Conservation (phyloP, 2,329 filamentous ascomycete species). For the Phaeosphaeriaceae sp. region DNA sequence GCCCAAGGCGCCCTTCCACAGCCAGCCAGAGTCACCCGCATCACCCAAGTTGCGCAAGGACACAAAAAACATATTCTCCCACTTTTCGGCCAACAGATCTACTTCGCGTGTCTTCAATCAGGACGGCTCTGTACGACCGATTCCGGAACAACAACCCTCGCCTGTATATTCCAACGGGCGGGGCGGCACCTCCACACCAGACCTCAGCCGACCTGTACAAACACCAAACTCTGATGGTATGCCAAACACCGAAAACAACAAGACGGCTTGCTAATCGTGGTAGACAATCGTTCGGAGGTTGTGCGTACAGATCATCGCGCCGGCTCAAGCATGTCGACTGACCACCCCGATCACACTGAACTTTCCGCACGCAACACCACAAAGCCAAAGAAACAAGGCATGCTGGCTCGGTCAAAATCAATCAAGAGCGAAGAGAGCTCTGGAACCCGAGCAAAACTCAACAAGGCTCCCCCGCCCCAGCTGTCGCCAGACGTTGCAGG, state of each 20-base stretch:
- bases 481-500: constrained; percentile 36
- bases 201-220: constrained; percentile 50
- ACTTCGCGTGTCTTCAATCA: constrained; percentile 50
- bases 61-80: constrained; percentile 55
- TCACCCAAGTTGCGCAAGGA: constrained; percentile 48
- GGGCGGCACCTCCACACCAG: constrained; percentile 56
- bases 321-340: constrained; percentile 40
- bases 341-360: constrained; percentile 28
- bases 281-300: constrained; percentile 44
- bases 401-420: constrained; percentile 52
- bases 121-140: constrained; percentile 43
- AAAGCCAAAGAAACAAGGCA: constrained; percentile 45
- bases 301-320: constrained; percentile 35
- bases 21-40: constrained; percentile 41
- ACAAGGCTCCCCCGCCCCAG: constrained; percentile 41
- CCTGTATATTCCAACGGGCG: constrained; percentile 51
- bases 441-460: constrained; percentile 35
- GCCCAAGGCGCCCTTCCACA: constrained; percentile 40
- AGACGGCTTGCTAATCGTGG: constrained; percentile 7
- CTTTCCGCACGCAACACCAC: constrained; percentile 28
- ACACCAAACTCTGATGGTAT: constrained; percentile 48
- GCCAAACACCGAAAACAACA: background rate
- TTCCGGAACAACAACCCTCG: constrained; percentile 42
- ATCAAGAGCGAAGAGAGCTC: constrained; percentile 52
- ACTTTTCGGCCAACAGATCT: constrained; percentile 57